Percentiles rank a stretch among this genome's conserved stretches.
Evolutionary conservation across 306 rosid genomes (phyloP).

Genomic region (Mimosa pudica): DNA sequence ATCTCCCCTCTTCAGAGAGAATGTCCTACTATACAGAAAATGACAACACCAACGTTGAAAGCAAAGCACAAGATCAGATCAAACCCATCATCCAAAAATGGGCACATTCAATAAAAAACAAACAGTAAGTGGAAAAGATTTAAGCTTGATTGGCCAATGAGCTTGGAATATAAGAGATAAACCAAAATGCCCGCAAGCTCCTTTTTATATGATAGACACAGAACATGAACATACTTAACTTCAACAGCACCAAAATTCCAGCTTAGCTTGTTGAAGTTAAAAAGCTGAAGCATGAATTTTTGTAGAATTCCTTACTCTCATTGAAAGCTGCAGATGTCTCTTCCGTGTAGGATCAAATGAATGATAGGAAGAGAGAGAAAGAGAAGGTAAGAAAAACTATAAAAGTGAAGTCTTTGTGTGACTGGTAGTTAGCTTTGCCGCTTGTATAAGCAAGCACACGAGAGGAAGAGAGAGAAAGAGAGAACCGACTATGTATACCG

Average conservation of each 20-base stretch:
- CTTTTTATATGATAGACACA: background rate
- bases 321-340: conserved; percentile 57
- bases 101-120: conserved; percentile 31
- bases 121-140: conserved; percentile 28
- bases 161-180: background rate
- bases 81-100: conserved; percentile 47
- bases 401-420: conserved; percentile 42
- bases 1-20: background rate
- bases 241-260: conserved; percentile 28
- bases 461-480: conserved; percentile 45
- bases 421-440: conserved; percentile 66
- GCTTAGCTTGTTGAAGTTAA: conserved; percentile 33
- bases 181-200: conserved; percentile 21
- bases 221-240: conserved; percentile 13
- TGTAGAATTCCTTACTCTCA: conserved; percentile 55
- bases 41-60: conserved; percentile 1
- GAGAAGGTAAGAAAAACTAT: conserved; percentile 27
- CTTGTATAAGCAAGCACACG: conserved; percentile 62
- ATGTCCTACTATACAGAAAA: conserved; percentile 6
- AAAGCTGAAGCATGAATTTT: conserved; percentile 38
- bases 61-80: conserved; percentile 23
- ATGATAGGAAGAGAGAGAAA: conserved; percentile 42
- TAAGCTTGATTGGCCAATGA: conserved; percentile 16
- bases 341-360: conserved; percentile 57
- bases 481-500: conserved; percentile 28